phyloP scores from a whole-genome alignment of 495 filamentous ascomycete species.

The Daldinia loculata region DNA sequence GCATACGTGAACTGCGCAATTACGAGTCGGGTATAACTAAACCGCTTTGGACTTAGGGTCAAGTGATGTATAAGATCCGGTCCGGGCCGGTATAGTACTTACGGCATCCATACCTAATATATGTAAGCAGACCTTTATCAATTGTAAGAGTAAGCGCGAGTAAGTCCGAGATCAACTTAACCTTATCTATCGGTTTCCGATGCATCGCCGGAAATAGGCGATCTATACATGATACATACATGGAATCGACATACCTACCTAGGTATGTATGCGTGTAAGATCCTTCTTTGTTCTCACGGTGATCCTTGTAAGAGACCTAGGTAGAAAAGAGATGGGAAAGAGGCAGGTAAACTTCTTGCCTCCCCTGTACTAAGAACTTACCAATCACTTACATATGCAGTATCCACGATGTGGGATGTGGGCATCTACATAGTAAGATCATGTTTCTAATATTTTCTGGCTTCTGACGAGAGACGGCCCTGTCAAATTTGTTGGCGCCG shows the following conservation, averaged over 20 bases:
- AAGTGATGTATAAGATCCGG: not conserved
- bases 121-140: not conserved
- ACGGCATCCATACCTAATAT: not conserved
- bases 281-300: not conserved
- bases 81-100: not conserved
- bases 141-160: not conserved
- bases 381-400: not conserved
- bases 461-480: not conserved
- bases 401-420: not conserved
- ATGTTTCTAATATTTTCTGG: not conserved
- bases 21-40: not conserved
- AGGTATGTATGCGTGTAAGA: no score
- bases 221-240: not conserved
- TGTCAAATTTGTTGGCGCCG: not conserved
- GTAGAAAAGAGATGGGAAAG: not conserved
- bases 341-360: not conserved
- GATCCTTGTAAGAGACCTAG: not conserved
- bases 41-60: not conserved
- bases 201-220: not conserved
- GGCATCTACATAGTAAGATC: not conserved
- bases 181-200: not conserved
- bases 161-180: slow-evolving; percentile 1
- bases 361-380: not conserved
- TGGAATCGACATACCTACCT: no score
- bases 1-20: not conserved